These are phyloP conservation scores for Camellia lanceoleosa DNA, from an alignment of 148 eudicot genomes.

Conservation along the genomic window DNA sequence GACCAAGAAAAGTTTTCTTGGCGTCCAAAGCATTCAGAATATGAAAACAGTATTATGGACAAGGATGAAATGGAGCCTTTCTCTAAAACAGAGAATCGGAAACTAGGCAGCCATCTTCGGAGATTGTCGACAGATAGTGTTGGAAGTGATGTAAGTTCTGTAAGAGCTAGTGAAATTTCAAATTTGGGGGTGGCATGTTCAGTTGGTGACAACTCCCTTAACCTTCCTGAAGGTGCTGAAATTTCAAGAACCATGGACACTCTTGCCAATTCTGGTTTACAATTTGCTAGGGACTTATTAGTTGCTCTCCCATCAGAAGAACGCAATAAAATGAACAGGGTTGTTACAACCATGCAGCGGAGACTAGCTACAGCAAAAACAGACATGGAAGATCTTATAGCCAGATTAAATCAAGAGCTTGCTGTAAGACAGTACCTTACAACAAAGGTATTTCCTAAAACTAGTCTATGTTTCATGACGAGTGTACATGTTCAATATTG, in stretches of 20 bases:
- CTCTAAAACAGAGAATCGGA: constrained; percentile 33
- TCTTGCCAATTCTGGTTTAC: constrained; percentile 29
- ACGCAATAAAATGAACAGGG: constrained; percentile 68
- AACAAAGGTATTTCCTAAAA: constrained; percentile 55
- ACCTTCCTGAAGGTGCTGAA: constrained; percentile 40
- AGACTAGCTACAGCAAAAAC: constrained; percentile 75
- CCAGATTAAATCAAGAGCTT: constrained; percentile 82
- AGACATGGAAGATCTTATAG: constrained; percentile 89
- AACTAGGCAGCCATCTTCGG: constrained; percentile 25
- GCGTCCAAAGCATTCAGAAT: constrained; percentile 25
- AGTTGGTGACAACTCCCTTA: constrained; percentile 33
- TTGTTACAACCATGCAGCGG: constrained; percentile 59
- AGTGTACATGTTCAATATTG: background rate
- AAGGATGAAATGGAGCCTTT: constrained; percentile 30
- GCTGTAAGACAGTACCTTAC: constrained; percentile 84
- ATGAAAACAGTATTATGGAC: constrained; percentile 11
- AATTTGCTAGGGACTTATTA: constrained; percentile 44
- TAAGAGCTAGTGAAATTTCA: constrained; percentile 41
- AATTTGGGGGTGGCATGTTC: constrained; percentile 31
- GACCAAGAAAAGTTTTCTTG: constrained; percentile 32
- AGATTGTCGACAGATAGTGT: constrained; percentile 50
- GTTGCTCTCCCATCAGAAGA: constrained; percentile 68
- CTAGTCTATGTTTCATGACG: background rate
- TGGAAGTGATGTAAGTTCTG: constrained; percentile 54
- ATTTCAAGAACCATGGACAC: constrained; percentile 30